phyloP scores from a whole-genome alignment of 2,329 filamentous ascomycete species.

The Hypomyces perniciosus region DNA sequence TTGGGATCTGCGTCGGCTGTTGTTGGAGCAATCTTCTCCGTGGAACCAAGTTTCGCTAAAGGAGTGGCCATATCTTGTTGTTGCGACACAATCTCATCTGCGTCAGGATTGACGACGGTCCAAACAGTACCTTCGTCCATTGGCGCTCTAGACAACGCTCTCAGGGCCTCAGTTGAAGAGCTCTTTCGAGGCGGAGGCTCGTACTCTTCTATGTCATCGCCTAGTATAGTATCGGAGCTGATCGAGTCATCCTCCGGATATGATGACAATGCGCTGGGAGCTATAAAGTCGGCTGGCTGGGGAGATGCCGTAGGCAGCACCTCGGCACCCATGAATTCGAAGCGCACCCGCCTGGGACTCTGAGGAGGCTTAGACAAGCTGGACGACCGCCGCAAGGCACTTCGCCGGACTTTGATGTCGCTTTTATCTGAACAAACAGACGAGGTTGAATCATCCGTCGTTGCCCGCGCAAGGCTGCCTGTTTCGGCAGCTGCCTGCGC shows the following conservation, averaged over 20 bases:
- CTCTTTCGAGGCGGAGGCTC: slow-evolving; percentile 45
- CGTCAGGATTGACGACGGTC: slow-evolving; percentile 40
- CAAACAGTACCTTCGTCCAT: slow-evolving; percentile 46
- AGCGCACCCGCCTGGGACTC: slow-evolving; percentile 57
- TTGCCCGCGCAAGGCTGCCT: slow-evolving; percentile 28
- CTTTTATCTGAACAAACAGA: slow-evolving; percentile 50
- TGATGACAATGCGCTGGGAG: slow-evolving; percentile 22
- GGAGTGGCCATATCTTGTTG: slow-evolving; percentile 1
- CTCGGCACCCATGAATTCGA: slow-evolving; percentile 54
- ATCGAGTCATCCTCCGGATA: slow-evolving; percentile 21
- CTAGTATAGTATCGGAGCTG: slow-evolving; percentile 27
- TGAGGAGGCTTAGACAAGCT: slow-evolving; percentile 43
- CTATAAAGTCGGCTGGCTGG: slow-evolving; percentile 30
- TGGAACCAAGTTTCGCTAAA: background rate
- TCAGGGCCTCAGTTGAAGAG: slow-evolving; percentile 49
- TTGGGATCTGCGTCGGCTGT: background rate
- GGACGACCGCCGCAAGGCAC: slow-evolving; percentile 52
- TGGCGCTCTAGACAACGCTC: slow-evolving; percentile 45
- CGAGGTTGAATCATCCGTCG: slow-evolving; percentile 43
- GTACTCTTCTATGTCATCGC: slow-evolving; percentile 35
- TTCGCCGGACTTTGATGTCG: slow-evolving; percentile 44
- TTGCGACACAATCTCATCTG: slow-evolving; percentile 21
- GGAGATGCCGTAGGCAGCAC: slow-evolving; percentile 56
- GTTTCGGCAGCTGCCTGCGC: slow-evolving; percentile 24
- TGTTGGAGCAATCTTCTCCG: background rate